A percentile compares a stretch with the other conserved stretches of the same genome.
phyloP scores from a whole-genome alignment of 192 early-diverging fungal genomes.

The Backusella tuberculispora region DNA sequence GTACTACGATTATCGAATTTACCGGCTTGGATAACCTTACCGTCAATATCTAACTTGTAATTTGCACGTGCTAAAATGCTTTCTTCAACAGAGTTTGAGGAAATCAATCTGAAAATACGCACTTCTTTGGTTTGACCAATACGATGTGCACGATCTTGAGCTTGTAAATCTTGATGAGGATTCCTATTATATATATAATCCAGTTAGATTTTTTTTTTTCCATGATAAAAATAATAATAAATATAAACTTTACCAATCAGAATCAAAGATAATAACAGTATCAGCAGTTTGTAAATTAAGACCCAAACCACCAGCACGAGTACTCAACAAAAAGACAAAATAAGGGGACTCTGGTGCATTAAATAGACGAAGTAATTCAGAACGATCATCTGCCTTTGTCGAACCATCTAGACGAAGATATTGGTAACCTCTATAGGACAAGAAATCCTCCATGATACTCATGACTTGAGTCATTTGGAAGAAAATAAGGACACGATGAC shows the following conservation, averaged over 20 bases:
- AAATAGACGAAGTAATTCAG: constrained; percentile 77
- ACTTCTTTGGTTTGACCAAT: constrained; percentile 99
- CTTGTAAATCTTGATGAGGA: constrained; percentile 98
- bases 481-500: constrained; percentile 82
- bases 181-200: constrained; percentile 53
- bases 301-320: constrained; percentile 95
- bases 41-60: constrained; percentile 96
- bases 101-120: constrained; percentile 90
- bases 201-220: neutral
- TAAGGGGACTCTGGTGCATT: constrained; percentile 80
- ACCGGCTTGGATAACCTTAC: constrained; percentile 98
- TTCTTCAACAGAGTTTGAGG: constrained; percentile 92
- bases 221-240: neutral
- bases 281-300: constrained; percentile 96
- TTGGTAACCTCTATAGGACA: constrained; percentile 70
- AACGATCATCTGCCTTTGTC: constrained; percentile 90
- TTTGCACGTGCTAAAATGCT: constrained; percentile 90
- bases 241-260: constrained; percentile 85
- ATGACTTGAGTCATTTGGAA: constrained; percentile 92
- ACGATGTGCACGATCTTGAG: constrained; percentile 99
- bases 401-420: constrained; percentile 91
- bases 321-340: constrained; percentile 92
- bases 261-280: constrained; percentile 98
- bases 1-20: constrained; percentile 98
- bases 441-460: constrained; percentile 96